Evolutionary conservation across 2,329 filamentous ascomycete species (phyloP), one percentile per base, ranked within the genome.

Genomic region (Claviceps sp.): DNA sequence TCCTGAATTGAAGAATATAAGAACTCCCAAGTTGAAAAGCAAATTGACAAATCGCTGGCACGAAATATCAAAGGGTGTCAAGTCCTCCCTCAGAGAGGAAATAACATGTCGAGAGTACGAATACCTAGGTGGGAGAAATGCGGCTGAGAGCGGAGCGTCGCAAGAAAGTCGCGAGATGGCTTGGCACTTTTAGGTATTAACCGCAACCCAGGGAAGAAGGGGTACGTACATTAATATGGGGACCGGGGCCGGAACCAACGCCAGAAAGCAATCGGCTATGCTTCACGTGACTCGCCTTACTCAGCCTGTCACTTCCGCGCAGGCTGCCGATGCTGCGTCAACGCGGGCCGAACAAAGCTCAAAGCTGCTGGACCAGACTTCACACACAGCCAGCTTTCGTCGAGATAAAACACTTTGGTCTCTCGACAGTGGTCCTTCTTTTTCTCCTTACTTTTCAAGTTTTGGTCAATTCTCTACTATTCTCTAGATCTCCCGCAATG

Each of bases 401-500:
- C 45, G 40, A 44, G 40, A 22, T 26, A 19, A 34, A 51, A 16
- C 14, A 16, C 17, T 11, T 42, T 45, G 19, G 24, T 37, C 37
- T 45, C 13, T 16, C n/a, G 51, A 56, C 34, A 14, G 46, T 39
- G 41, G 49, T 46, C 26, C 30, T 17, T 34, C 13, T 34, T 4
- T 34, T 46, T 49, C 13, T 37, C 34, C 40, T 39, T 39, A 1
- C 2, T 5, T 13, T 38, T 38, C 3, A 16, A 1, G 17, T 4
- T 24, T 30, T n/a, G 11, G 1, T 44, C 13, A 26, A 26, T 54
- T 37, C 47, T 50, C 53, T 47, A 34, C 30, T 42, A n/a, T 17
- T 43, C 6, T 37, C 16, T 2, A 14, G 37, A 34, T 34, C 47
- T 49, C 47, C 55, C 61, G 74, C 58, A 54, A 97, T 96, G 91